Conservation (phyloP, 352 stramenopile genomes). For the Phytophthora rubi region DNA sequence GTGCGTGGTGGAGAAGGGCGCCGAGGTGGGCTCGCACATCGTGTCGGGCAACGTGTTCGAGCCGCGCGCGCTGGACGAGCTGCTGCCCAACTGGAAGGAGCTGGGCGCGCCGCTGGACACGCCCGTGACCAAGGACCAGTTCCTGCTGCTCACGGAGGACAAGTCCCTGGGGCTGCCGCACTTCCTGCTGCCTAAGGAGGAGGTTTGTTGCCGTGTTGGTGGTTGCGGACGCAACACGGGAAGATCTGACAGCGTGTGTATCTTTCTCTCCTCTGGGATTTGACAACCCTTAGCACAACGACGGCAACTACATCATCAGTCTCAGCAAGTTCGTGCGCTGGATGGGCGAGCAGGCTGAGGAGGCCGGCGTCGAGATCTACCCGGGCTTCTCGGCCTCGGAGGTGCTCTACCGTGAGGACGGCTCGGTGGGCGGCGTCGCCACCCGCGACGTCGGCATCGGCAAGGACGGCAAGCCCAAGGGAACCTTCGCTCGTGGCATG, state of each 20-base stretch:
- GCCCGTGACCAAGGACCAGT: slow-evolving; percentile 94
- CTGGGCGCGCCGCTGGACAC: slow-evolving; percentile 91
- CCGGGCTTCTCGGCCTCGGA: slow-evolving; percentile 97
- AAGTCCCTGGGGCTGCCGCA: slow-evolving; percentile 90
- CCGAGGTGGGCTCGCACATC: slow-evolving; percentile 98
- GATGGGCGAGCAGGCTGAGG: slow-evolving; percentile 96
- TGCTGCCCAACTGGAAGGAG: slow-evolving; percentile 97
- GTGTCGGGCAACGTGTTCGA: slow-evolving; percentile 99
- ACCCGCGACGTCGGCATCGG: slow-evolving; percentile 98
- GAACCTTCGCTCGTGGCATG: slow-evolving; percentile 98
- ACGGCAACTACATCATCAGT: slow-evolving; percentile 99
- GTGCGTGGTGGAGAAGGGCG: slow-evolving; percentile 96
- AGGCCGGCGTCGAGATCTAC: slow-evolving; percentile 99
- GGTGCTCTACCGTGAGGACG: slow-evolving; percentile 87
- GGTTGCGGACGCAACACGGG: not conserved
- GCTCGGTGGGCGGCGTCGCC: slow-evolving; percentile 93
- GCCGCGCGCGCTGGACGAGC: slow-evolving; percentile 95
- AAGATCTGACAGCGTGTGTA: not conserved
- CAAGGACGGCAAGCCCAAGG: slow-evolving; percentile 96
- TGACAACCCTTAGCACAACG: slow-evolving; percentile 90
- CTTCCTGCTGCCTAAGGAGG: slow-evolving; percentile 93
- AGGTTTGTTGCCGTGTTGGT: slow-evolving; percentile 43
- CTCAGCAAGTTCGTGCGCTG: slow-evolving; percentile 97
- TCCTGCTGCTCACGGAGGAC: slow-evolving; percentile 93
- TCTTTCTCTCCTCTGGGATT: slow-evolving; percentile 26